A percentile compares a stretch with the other conserved stretches of the same genome.
Conservation (phyloP, 495 filamentous ascomycete species). For the Lasiosphaeris hirsuta region DNA sequence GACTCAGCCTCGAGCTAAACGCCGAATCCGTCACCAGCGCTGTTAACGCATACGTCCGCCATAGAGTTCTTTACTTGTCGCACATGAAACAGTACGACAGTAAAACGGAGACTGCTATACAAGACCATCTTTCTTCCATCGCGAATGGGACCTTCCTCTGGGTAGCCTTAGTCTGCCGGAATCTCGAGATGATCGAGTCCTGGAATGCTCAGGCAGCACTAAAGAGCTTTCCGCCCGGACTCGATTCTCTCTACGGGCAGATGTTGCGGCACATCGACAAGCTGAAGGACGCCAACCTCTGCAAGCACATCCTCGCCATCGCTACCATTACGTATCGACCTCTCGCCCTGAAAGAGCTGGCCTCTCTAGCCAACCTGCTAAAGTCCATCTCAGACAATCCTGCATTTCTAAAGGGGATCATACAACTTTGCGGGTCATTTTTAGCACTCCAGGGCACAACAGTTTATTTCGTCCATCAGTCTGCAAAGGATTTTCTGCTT, state of each 20-base stretch:
- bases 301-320: slow-evolving; percentile 19
- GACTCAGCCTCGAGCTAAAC: slow-evolving; percentile 35
- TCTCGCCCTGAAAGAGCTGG: slow-evolving; percentile 21
- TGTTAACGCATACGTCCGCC: slow-evolving; percentile 30
- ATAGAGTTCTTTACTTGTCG: slow-evolving; percentile 29
- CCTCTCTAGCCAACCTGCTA: slow-evolving; percentile 10
- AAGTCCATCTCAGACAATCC: neutral
- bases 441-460: slow-evolving; percentile 26
- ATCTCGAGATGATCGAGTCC: slow-evolving; percentile 10
- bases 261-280: slow-evolving; percentile 23
- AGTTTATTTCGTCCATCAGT: slow-evolving; percentile 40
- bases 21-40: slow-evolving; percentile 17
- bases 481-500: slow-evolving; percentile 37
- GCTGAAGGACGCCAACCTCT: slow-evolving; percentile 10
- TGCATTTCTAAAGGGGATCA: slow-evolving; percentile 9
- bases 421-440: slow-evolving; percentile 30
- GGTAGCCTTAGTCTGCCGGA: slow-evolving; percentile 30
- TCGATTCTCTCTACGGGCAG: slow-evolving; percentile 22
- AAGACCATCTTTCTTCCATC: slow-evolving; percentile 18
- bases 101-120: slow-evolving; percentile 16
- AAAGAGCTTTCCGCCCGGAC: slow-evolving; percentile 24
- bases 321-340: slow-evolving; percentile 19
- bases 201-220: slow-evolving; percentile 2
- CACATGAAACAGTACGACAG: slow-evolving; percentile 10
- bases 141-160: too few relatives aligned